Evolutionary conservation across 345 rosid genomes (phyloP), one percentile per base, ranked within the genome.

Genomic region (Eutrema heterophyllum): DNA sequence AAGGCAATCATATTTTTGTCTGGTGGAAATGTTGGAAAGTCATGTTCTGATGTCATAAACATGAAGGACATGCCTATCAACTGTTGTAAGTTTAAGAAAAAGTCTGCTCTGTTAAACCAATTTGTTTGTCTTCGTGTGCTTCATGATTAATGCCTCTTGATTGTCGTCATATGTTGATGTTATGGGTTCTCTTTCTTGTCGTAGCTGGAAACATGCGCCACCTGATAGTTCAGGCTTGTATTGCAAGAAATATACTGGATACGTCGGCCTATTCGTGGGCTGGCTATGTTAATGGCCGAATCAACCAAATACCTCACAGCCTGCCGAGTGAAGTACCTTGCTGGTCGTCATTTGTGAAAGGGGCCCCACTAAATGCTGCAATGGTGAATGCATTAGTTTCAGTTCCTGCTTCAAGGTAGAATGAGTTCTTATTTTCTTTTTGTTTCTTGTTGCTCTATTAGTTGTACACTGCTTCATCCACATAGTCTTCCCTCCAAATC

Each of bases 131-230:
- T 14, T 59, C 11, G 38, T 55, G 18, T 65, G 52, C 67, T 39
- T 48, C 53, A 59, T 21, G 14, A 49, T 38, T 26, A 46, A 5
- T 48, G 27, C 4, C 40, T 10, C 21, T 29, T 58, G 53, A 74
- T 48, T 65, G 72, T 44, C 38, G 15, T 64, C 49, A 44, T 41
- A 38, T 56, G 59, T 39, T 75, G 33, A 51, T 68, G 30, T 41
- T 24, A 5, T 33, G 30, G 59, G 15, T n/a, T 62, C n/a, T 44
- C 69, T 27, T 70, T 73, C 21, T 30, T 55, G 45, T 65, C 10
- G 78, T 87, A 95, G 99, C 88, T 83, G 99, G 99, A 81, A 90
- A 95, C 86, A 81, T 95, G 97, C 89, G 92, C 41, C 99, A 95
- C 79, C 83, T 95, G 81, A 92, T 95, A 77, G 92, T 95, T 46